phyloP scores from a whole-genome alignment of 306 rosid genomes.

The Oxytropis ochrocephala region DNA sequence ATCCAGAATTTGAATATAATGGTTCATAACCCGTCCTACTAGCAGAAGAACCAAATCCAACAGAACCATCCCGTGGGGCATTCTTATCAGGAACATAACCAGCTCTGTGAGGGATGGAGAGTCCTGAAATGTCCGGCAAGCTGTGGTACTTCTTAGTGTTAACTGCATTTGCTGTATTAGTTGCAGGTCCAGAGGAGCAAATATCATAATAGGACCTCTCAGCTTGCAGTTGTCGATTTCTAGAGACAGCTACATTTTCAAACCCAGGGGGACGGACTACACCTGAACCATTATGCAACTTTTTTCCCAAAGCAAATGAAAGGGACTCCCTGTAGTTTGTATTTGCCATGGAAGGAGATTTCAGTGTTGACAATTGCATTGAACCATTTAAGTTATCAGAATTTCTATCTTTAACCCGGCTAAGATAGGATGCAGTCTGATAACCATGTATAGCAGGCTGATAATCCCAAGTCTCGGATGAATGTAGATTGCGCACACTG shows the following conservation, averaged over 20 bases:
- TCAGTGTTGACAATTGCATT: constrained; percentile 35
- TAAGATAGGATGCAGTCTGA: constrained; percentile 58
- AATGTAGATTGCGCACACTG: constrained; percentile 61
- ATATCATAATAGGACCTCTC: constrained; percentile 51
- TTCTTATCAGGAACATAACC: constrained; percentile 40
- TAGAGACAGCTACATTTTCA: constrained; percentile 40
- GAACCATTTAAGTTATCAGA: constrained; percentile 46
- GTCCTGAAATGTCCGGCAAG: constrained; percentile 70
- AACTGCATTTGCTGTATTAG: constrained; percentile 37
- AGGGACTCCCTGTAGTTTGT: constrained; percentile 50
- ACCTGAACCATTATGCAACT: constrained; percentile 59
- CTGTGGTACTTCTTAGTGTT: constrained; percentile 85
- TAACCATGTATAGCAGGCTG: constrained; percentile 87
- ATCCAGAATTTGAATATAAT: constrained; percentile 39
- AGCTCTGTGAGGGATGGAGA: constrained; percentile 43
- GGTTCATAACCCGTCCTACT: constrained; percentile 36
- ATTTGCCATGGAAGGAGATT: constrained; percentile 44
- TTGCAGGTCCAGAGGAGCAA: constrained; percentile 40
- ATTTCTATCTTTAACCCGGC: constrained; percentile 43
- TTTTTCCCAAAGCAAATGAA: constrained; percentile 58
- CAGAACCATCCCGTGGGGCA: constrained; percentile 46
- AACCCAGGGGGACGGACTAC: constrained; percentile 52
- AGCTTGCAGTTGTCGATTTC: constrained; percentile 48
- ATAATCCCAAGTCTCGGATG: constrained; percentile 58
- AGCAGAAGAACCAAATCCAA: constrained; percentile 47